Percentiles rank a stretch among this genome's conserved stretches.
These are phyloP conservation scores for Fraxinus cuspidata DNA, from an alignment of 257 asterid species.

Conservation along the genomic window DNA sequence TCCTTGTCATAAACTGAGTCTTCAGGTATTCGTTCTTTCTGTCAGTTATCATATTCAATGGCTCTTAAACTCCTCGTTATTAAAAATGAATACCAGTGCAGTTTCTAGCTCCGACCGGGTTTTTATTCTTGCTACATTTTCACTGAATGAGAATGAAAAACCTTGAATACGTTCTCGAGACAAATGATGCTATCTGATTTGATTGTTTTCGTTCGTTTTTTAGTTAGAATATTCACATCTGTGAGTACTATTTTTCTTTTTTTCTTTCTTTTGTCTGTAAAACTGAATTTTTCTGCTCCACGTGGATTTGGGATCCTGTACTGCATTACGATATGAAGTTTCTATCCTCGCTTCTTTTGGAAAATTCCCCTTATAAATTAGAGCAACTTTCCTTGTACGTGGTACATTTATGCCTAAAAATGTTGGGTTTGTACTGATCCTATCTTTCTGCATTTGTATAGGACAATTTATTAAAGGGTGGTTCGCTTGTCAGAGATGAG, in stretches of 20 bases:
- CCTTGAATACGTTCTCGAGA: not conserved
- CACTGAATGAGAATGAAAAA: not conserved
- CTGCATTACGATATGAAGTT: not conserved
- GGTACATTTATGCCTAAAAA: not conserved
- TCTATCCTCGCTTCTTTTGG: slow-evolving; percentile 10
- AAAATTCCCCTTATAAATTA: not conserved
- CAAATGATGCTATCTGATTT: not conserved
- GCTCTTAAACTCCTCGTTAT: not conserved
- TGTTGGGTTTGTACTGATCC: not conserved
- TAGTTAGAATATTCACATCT: not conserved
- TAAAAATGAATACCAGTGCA: not conserved
- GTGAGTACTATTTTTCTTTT: not conserved
- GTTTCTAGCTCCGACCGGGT: not conserved
- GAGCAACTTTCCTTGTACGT: not conserved
- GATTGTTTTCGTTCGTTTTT: not conserved
- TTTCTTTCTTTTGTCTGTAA: not conserved
- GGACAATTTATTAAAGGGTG: slow-evolving; percentile 34
- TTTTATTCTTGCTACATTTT: not conserved
- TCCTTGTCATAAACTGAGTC: slow-evolving; percentile 32
- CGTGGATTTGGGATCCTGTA: not conserved
- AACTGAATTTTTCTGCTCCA: not conserved
- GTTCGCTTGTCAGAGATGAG: slow-evolving; percentile 25
- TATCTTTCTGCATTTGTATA: slow-evolving; percentile 25
- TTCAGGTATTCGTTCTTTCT: slow-evolving; percentile 39
- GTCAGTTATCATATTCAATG: not conserved